Base-by-base conservation (phyloP, 345 rosid genomes). In the Brassica juncea region DNA sequence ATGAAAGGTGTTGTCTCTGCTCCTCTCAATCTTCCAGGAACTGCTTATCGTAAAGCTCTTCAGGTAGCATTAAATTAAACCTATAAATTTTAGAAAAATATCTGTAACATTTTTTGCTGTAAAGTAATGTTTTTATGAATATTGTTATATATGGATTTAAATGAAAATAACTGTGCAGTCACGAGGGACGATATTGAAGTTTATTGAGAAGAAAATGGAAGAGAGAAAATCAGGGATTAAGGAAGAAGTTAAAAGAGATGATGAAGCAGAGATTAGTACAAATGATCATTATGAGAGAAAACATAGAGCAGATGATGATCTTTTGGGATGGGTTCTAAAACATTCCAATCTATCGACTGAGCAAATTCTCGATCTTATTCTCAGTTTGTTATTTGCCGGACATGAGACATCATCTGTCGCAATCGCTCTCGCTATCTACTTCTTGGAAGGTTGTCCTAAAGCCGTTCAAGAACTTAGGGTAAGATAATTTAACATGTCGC, bases 1-100 rank as follows among this genome's bases (percentile, higher is more conserved):
- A 94, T 94, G 99, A 94, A 94, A 84, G 99, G 99, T 57, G 98
- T 91, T 19, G 93, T 94, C 16, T 94, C 99, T 78, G 89, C 98
- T 75, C 99, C 99, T 27, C 67, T 94, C 4, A 94, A 94, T 84
- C 86, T 92, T 3, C 99, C 99, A 10, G 99, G 99, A 80, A 92
- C 98, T 34, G 89, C 99, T 25, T 94, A 94, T 72, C 84, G 94
- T 80, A 91, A 78, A 76, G 99, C 99, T 68, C 84, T 94, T 35
- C 83, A 89, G 91, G 99, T 92, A 83, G n/a, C 68, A 16, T 44
- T n/a, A 1, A 21, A 57, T 75, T 44, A 68, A 59, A 1, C 69
- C 12, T 64, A 4, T 11, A 7, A 58, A 28, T 0, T 39, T 27
- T 66, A 21, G 4, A 52, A 8, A 19, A 9, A 63, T 9, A 2